These are phyloP conservation scores for Acorus gramineus DNA, from an alignment of 106 monocot genomes.

Conservation along the genomic window DNA sequence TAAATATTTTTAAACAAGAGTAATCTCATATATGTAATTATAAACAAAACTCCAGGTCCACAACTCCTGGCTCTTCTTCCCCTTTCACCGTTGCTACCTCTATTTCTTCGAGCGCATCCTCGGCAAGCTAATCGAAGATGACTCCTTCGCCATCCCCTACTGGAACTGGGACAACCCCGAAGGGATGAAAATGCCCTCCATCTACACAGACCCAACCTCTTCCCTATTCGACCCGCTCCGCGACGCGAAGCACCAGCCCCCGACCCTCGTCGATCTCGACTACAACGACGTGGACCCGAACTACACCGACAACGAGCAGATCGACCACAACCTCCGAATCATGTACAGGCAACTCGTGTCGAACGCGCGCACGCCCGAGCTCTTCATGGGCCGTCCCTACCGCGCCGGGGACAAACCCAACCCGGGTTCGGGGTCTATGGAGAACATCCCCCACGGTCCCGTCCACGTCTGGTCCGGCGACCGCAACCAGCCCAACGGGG, in stretches of 20 bases:
- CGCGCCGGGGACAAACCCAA: neutral
- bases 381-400: slow-evolving; percentile 2
- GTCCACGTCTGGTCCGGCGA: neutral
- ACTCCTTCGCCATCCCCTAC: slow-evolving; percentile 22
- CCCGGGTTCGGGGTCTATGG: slow-evolving; percentile 4
- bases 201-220: too few species aligned
- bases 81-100: too few species aligned
- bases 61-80: too few species aligned
- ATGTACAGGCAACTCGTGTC: slow-evolving; percentile 7
- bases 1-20: too few species aligned
- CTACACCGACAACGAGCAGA: neutral
- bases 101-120: too few species aligned
- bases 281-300: neutral
- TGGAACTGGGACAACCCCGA: too few species aligned
- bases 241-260: neutral
- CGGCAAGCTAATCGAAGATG: slow-evolving; percentile 4
- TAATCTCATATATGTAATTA: too few species aligned
- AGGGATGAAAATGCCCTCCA: too few species aligned
- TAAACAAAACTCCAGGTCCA: too few species aligned
- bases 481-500: neutral
- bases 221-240: neutral
- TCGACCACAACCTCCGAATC: neutral
- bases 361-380: neutral
- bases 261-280: neutral
- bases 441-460: neutral